Base-by-base conservation (phyloP, 768 basidiomycete genomes). In the Suillus discolor region DNA sequence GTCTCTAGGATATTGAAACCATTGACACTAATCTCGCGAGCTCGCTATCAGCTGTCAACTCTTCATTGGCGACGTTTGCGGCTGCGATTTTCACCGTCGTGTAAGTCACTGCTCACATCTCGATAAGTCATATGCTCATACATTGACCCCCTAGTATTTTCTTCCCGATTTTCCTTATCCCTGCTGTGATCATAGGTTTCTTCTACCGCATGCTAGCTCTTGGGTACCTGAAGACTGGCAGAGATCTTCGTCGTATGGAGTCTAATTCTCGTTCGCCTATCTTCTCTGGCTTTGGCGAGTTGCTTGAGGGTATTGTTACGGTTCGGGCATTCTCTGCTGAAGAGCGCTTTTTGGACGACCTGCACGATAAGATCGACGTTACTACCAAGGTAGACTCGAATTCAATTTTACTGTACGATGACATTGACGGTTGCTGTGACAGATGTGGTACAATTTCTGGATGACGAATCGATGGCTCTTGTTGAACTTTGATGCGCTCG, bases 241-340 rank as follows among this genome's bases (percentile, higher is more conserved):
- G 94, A 54, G 94, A 96, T 72, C 79, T 97, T 23, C 85, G 94
- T 65, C 85, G 96, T 23, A 93, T 97, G 89, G 96, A 97, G 75
- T 93, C 93, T 1, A 96, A 93, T 70, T 87, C 90, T 1, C 83
- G 93, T 13, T 92, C 91, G 0, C 92, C 94, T 0, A 93, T 94
- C 67, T 93, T 90, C 77, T 90, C 90, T 8, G 91, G 89, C 63
- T 95, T 94, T 68, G 86, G 87, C 15, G 93, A 94, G 71, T 77
- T 96, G 12, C 76, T 97, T 23, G 92, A 95, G 61, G 94, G 94
- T 28, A 92, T 96, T 54, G 92, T 95, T n/a, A 95, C 94, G 6
- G 92, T 97, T 49, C 86, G 96, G 64, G 96, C 96, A 0, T 98
- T 97, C 79, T 89, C 91, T 0, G 90, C 88, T 0, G 94, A 97